These are phyloP conservation scores for Aspergillus chevalieri DNA, from an alignment of 2,329 filamentous ascomycete genomes.

Conservation along the genomic window DNA sequence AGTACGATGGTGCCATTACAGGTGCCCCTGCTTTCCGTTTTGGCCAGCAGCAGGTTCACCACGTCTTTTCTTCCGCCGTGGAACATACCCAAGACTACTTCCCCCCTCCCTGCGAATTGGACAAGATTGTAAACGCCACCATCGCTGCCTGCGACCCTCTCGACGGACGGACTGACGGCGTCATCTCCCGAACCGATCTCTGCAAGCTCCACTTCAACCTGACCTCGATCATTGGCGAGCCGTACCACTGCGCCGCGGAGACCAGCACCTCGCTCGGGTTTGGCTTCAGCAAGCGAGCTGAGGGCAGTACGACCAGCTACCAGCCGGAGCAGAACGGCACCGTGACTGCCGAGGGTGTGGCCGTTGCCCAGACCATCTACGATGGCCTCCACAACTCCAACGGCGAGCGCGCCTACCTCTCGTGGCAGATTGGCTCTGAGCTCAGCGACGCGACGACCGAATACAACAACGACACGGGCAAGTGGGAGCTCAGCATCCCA, in stretches of 20 bases:
- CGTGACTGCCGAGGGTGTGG: conserved; percentile 21
- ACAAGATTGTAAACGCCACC: conserved; percentile 43
- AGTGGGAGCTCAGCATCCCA: conserved; percentile 26
- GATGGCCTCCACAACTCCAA: conserved; percentile 38
- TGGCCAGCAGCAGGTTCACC: conserved; percentile 40
- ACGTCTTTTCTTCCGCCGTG: conserved; percentile 34
- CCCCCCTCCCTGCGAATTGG: conserved; percentile 32
- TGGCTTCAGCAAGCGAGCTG: conserved; percentile 22
- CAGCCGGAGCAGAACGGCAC: conserved; percentile 26
- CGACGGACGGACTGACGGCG: conserved; percentile 49
- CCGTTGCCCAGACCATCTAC: conserved; percentile 30
- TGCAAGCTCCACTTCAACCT: conserved; percentile 41
- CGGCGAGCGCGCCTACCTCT: conserved; percentile 38
- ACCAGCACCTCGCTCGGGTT: conserved; percentile 22
- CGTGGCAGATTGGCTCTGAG: conserved; percentile 20
- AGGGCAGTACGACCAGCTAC: conserved; percentile 14
- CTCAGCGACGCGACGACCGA: conserved; percentile 19
- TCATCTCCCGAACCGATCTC: conserved; percentile 44
- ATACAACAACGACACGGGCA: conserved; percentile 19
- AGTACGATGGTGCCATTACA: conserved; percentile 43
- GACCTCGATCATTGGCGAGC: conserved; percentile 38
- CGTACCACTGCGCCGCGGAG: conserved; percentile 40
- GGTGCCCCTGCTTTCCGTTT: conserved; percentile 46
- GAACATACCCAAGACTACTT: conserved; percentile 39
- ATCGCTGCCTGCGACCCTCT: conserved; percentile 49